Base-by-base conservation (phyloP, 306 rosid species). In the Vigna nakashimae region DNA sequence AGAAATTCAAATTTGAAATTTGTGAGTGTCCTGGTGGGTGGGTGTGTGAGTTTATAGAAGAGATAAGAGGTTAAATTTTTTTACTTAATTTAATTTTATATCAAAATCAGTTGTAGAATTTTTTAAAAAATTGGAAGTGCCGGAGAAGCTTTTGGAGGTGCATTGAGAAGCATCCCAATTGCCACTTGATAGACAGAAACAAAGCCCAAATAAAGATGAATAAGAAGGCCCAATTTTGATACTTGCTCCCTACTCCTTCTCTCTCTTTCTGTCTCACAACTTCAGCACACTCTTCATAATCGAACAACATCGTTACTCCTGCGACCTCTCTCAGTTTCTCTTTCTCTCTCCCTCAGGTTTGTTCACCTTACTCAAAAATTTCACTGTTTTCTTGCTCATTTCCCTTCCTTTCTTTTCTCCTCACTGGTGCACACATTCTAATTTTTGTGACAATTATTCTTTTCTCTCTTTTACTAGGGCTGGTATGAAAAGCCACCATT, bases 171-270 rank as follows among this genome's bases (percentile, higher is more conserved):
- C 5, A 30, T 4, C 34, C 4, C 34, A 30, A 30, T 30, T 30
- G 4, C 34, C 34, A 30, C 34, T 30, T 30, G 45, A 9, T 40
- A 40, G 45, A 40, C 11, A 1, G 11, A 40, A 9, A 18, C 64
- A 32, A 26, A 49, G 59, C 42, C 22, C 42, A 68, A 46, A 12
- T 7, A 43, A 45, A 17, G 45, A 0, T 1, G 49, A 6, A 24
- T 10, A 15, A 12, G 1, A 22, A 24, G 67, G 78, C 69, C 78
- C 45, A 58, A 8, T 16, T 43, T 24, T 26, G 2, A 58, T 26
- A 73, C 78, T 73, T 73, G 78, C 46, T 58, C 56, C 1, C 78
- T 73, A 73, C 78, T 73, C 78, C 69, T 51, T 30, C 34, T 30
- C 11, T 65, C 22, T 11, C 32, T 36, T 15, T 32, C 13, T 17